A percentile compares a stretch with the other conserved stretches of the same genome.
Conservation (phyloP, 768 basidiomycete species). For the Boletus vinaceobasis region DNA sequence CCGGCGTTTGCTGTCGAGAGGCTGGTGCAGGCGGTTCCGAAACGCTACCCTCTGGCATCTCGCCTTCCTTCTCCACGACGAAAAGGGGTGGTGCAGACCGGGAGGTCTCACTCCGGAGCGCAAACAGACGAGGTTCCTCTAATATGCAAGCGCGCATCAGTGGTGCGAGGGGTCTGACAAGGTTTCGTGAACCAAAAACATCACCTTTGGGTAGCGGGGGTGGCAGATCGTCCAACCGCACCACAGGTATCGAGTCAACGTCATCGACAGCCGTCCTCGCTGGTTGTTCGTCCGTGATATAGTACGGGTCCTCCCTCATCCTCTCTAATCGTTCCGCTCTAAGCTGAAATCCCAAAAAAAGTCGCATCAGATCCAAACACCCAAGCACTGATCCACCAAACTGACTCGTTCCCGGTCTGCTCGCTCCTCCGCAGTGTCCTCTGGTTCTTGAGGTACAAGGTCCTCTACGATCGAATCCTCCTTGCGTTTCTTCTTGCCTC, state of each 20-base stretch:
- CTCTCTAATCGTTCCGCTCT: conserved; percentile 74
- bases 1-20: conserved; percentile 22
- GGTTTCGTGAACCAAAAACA: not conserved
- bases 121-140: conserved; percentile 42
- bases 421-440: conserved; percentile 57
- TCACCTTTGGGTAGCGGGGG: conserved; percentile 39
- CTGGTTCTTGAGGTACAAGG: conserved; percentile 39
- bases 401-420: conserved; percentile 63
- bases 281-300: conserved; percentile 67
- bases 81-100: conserved; percentile 46
- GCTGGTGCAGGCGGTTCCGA: conserved; percentile 21
- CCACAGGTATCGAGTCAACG: conserved; percentile 90
- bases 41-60: conserved; percentile 71
- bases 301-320: conserved; percentile 86
- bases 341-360: conserved; percentile 43
- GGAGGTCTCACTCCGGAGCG: conserved; percentile 41
- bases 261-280: conserved; percentile 47
- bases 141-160: conserved; percentile 21
- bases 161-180: not conserved
- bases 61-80: conserved; percentile 73
- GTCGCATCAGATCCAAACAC: conserved; percentile 2
- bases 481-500: conserved; percentile 47
- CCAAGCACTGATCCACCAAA: not conserved
- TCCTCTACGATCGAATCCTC: conserved; percentile 23
- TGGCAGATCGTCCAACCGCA: conserved; percentile 73